phyloP scores from a whole-genome alignment of 208 protist species.

The Leishmania amazonensis region DNA sequence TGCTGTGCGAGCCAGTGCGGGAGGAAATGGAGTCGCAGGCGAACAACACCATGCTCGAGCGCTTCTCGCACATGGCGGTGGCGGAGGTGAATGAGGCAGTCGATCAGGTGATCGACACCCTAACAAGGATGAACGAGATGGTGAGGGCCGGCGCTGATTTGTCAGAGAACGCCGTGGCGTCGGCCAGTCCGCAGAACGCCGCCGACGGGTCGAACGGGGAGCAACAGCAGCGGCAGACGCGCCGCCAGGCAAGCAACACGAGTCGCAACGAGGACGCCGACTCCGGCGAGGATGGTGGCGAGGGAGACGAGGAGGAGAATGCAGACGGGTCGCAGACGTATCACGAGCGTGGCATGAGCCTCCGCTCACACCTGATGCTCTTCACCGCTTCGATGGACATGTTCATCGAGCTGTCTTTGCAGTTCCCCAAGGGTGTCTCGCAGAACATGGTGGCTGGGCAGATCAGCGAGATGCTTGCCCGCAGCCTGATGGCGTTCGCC shows the following conservation, averaged over 20 bases:
- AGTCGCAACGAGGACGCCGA: not conserved
- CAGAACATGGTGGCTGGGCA: slow-evolving; percentile 91
- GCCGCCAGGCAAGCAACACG: not conserved
- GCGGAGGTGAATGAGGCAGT: slow-evolving; percentile 87
- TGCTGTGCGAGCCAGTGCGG: slow-evolving; percentile 74
- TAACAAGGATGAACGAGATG: slow-evolving; percentile 83
- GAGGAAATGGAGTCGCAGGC: slow-evolving; percentile 76
- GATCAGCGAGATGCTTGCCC: slow-evolving; percentile 86
- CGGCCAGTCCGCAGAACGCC: slow-evolving; percentile 1
- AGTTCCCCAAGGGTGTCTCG: slow-evolving; percentile 80
- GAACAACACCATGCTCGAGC: slow-evolving; percentile 68
- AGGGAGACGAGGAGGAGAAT: slow-evolving; percentile 53
- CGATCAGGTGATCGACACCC: slow-evolving; percentile 80
- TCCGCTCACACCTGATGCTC: slow-evolving; percentile 71
- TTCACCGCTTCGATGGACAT: slow-evolving; percentile 85
- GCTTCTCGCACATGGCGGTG: slow-evolving; percentile 91
- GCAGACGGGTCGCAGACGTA: slow-evolving; percentile 61
- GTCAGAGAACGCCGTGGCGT: slow-evolving; percentile 50
- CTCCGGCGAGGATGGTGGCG: slow-evolving; percentile 18
- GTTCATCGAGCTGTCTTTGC: slow-evolving; percentile 81
- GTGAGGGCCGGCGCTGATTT: slow-evolving; percentile 66
- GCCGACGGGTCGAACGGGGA: not conserved
- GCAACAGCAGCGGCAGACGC: slow-evolving; percentile 1
- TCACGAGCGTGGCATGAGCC: slow-evolving; percentile 69
- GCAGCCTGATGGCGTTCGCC: slow-evolving; percentile 81